These are phyloP conservation scores for Smallanthus sonchifolius DNA, from an alignment of 129 eudicot genomes.

Conservation along the genomic window DNA sequence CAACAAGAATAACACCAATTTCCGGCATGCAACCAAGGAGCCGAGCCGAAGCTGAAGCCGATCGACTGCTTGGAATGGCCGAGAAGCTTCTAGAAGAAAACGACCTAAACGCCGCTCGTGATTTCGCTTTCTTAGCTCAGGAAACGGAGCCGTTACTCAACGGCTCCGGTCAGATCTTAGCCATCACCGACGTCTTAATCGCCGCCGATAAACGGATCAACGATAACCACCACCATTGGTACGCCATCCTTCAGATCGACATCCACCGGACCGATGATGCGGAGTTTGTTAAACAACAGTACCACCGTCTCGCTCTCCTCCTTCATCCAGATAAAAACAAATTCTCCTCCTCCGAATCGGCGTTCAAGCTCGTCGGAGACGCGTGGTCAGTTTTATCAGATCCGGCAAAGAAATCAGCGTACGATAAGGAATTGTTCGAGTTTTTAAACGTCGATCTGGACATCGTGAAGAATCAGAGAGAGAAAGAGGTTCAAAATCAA, in stretches of 20 bases:
- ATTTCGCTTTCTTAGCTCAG: constrained; percentile 75
- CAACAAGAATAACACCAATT: neutral
- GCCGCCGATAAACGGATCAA: constrained; percentile 6
- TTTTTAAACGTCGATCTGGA: constrained; percentile 43
- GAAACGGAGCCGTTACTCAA: constrained; percentile 34
- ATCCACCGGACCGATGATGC: neutral
- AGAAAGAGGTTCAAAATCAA: neutral
- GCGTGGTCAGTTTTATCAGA: constrained; percentile 25
- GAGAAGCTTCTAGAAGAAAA: constrained; percentile 54
- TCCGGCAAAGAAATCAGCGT: neutral
- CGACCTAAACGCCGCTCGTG: constrained; percentile 52
- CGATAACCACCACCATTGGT: constrained; percentile 7
- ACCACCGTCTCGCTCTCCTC: constrained; percentile 18
- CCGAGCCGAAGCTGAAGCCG: constrained; percentile 75
- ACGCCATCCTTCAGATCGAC: constrained; percentile 19
- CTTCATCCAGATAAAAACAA: constrained; percentile 15
- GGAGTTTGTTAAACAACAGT: constrained; percentile 12
- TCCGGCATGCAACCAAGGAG: constrained; percentile 24
- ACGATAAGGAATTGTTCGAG: constrained; percentile 26
- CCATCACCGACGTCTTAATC: constrained; percentile 16
- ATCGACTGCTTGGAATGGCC: constrained; percentile 68
- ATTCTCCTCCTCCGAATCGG: neutral
- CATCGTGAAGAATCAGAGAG: constrained; percentile 14
- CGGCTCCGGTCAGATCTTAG: constrained; percentile 18
- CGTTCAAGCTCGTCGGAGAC: constrained; percentile 14